Base-by-base conservation (phyloP, 2,329 filamentous ascomycete species). In the Plenodomus biglobosus region DNA sequence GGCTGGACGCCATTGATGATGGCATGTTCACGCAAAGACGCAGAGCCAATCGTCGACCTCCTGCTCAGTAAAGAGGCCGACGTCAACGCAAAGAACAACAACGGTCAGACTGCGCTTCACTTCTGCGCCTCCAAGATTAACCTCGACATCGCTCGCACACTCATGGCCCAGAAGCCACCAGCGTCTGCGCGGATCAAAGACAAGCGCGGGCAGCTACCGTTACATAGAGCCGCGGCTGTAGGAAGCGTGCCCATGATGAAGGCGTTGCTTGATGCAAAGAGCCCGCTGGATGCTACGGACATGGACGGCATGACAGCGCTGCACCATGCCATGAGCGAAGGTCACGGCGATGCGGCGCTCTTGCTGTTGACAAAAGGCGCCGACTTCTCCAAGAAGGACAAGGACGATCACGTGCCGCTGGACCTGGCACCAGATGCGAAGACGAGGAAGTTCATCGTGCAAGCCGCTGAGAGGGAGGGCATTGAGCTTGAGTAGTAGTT, bases 91-190 rank as follows among this genome's bases (percentile, higher is more conserved):
- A 90, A 86, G 72, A 92, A 87, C 64, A 79, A 83, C 67, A 82
- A 76, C 50, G 35, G 85, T 52, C 87, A 95, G 83, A 96, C 91
- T 18, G 90, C 87, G 8, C 81, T 99, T 17, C 92, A 97, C 73
- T 96, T 97, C 68, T 85, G 91, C 40, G 87, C 89, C 13, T 96
- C 91, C 24, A 99, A 99, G 73, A 84, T 84, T 63, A 92, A 95
- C 67, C 77, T 96, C 38, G 89, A 95, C 55, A 80, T 88, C 6
- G 90, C 90, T 20, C 86, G 85, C 40, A 84, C 84, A 48, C 81
- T 99, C n/a, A 75, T 99, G 34, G 79, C 81, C 16, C 80, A 85
- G 60, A 87, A 88, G 48, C 63, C 61, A 3, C 57, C 63, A 4
- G 92, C 90, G 11, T 90, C 86, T 3, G 83, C 91, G 1, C 80